A percentile compares a stretch with the other conserved stretches of the same genome.
Evolutionary conservation across 257 asterid species (phyloP).

Genomic region (Primulina huaijiensis): DNA sequence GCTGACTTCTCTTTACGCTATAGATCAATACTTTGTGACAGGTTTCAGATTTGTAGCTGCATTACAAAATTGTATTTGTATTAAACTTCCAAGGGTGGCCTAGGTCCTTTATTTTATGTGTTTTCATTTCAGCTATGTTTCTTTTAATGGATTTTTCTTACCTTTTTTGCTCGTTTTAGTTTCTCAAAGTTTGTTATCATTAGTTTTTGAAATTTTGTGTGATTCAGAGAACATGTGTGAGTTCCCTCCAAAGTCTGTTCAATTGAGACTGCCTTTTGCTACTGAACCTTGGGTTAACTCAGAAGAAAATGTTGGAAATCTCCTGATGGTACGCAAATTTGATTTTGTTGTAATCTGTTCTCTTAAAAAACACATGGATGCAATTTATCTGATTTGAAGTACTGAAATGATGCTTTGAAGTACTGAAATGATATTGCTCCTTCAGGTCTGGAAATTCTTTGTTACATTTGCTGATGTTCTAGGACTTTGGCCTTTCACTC

Average conservation of each 20-base stretch:
- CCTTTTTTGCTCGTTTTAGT: conserved; percentile 5
- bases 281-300: conserved; percentile 87
- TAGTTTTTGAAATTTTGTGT: conserved; percentile 24
- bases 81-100: neutral
- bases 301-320: conserved; percentile 88
- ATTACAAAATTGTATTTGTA: neutral
- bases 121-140: neutral
- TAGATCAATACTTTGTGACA: neutral
- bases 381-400: conserved; percentile 12
- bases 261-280: conserved; percentile 74
- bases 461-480: conserved; percentile 92
- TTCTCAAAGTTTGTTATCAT: conserved; percentile 9
- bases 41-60: neutral
- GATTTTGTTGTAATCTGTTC: conserved; percentile 5
- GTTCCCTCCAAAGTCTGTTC: conserved; percentile 84
- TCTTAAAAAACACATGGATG: neutral
- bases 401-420: conserved; percentile 20
- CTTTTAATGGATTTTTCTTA: neutral
- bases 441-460: conserved; percentile 96
- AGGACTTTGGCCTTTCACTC: conserved; percentile 96
- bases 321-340: conserved; percentile 68
- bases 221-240: conserved; percentile 73
- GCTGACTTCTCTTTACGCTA: neutral
- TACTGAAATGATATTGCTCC: conserved; percentile 25
- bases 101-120: neutral